Evolutionary conservation across 331 rosid species (phyloP).

Genomic region (Rosa hybrid): DNA sequence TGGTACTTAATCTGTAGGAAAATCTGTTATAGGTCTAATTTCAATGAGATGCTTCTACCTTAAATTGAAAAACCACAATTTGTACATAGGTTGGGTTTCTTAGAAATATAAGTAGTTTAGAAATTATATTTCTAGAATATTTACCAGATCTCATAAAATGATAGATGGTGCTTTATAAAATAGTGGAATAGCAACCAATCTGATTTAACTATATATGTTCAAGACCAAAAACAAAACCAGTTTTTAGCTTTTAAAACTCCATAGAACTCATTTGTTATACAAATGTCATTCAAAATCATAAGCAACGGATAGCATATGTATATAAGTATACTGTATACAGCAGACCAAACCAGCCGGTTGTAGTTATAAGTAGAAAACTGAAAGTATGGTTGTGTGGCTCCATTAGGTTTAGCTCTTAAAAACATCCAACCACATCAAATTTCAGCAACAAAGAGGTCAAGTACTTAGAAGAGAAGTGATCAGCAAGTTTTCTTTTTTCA

Average conservation of each 20-base stretch:
- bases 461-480: too few relatives aligned
- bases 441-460: too few relatives aligned
- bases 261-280: background rate
- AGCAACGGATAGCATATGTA: background rate
- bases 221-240: background rate
- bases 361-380: background rate
- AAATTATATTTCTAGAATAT: too few relatives aligned
- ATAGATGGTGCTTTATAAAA: background rate
- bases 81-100: background rate
- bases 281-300: background rate
- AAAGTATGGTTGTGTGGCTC: background rate
- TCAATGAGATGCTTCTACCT: background rate
- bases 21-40: background rate
- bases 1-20: background rate
- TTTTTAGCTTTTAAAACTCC: background rate
- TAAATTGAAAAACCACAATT: background rate
- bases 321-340: too few relatives aligned
- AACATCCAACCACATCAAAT: too few relatives aligned
- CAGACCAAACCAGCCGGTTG: background rate
- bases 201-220: background rate
- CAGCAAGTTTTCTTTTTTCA: too few relatives aligned
- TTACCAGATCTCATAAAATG: background rate
- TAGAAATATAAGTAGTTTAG: background rate
- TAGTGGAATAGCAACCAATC: background rate
- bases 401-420: too few relatives aligned